Percentiles rank a stretch among this genome's conserved stretches.
phyloP scores from a whole-genome alignment of 495 filamentous ascomycete species.

The Trichocladium uniseriatum region DNA sequence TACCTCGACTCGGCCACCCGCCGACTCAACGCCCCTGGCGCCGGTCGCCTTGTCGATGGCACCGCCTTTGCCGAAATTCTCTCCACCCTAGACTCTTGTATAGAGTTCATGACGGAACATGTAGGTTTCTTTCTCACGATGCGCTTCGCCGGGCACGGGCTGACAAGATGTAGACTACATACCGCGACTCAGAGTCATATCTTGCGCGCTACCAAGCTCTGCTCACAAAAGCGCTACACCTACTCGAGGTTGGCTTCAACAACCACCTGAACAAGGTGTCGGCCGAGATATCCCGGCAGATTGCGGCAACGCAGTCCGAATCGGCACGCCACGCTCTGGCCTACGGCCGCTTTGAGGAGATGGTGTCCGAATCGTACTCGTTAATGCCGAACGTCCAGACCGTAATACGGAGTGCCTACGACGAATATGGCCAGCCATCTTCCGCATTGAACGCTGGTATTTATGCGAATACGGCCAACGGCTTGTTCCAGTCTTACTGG shows the following conservation, averaged over 20 bases:
- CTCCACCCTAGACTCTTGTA: slow-evolving; percentile 71
- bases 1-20: slow-evolving; percentile 86
- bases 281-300: slow-evolving; percentile 36
- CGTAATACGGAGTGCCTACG: slow-evolving; percentile 47
- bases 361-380: slow-evolving; percentile 36
- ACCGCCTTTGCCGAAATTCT: slow-evolving; percentile 81
- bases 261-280: slow-evolving; percentile 37
- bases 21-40: slow-evolving; percentile 83
- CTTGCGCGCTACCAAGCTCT: slow-evolving; percentile 85
- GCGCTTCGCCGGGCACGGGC: not conserved
- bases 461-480: slow-evolving; percentile 53
- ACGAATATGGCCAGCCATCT: slow-evolving; percentile 51
- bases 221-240: slow-evolving; percentile 45
- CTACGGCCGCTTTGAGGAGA: slow-evolving; percentile 42
- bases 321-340: slow-evolving; percentile 43
- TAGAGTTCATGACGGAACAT: slow-evolving; percentile 81
- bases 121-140: slow-evolving; percentile 38
- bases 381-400: slow-evolving; percentile 38
- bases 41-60: slow-evolving; percentile 68
- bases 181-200: slow-evolving; percentile 80
- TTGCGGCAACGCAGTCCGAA: slow-evolving; percentile 38
- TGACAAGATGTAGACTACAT: slow-evolving; percentile 50
- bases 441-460: slow-evolving; percentile 43
- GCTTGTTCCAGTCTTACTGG: slow-evolving; percentile 37
- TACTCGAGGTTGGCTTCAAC: slow-evolving; percentile 44